phyloP scores from a whole-genome alignment of 108 stramenopile species.

The Nitzschia putrida region DNA sequence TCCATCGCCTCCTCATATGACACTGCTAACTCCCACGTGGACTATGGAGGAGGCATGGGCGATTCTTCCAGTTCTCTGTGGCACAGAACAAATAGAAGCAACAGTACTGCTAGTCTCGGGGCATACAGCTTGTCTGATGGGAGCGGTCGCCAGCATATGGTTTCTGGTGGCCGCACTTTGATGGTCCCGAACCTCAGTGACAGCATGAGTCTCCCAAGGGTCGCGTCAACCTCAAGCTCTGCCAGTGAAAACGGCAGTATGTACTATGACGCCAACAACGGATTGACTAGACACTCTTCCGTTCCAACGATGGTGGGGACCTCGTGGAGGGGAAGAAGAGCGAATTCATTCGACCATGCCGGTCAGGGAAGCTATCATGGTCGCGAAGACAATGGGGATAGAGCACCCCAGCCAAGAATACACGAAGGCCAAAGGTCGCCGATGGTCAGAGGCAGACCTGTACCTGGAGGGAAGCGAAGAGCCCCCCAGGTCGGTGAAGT shows the following conservation, averaged over 20 bases:
- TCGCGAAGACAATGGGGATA: constrained; percentile 15
- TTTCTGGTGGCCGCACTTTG: constrained; percentile 6
- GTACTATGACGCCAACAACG: constrained; percentile 23
- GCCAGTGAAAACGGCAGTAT: constrained; percentile 26
- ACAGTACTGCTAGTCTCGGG: constrained; percentile 17
- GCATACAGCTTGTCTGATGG: constrained; percentile 19
- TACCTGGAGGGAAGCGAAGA: constrained; percentile 18
- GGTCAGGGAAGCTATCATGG: constrained; percentile 13
- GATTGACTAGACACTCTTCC: background rate
- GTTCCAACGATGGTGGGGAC: constrained; percentile 1
- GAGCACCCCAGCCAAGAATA: constrained; percentile 5
- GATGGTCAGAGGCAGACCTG: constrained; percentile 10
- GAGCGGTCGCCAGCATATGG: constrained; percentile 10
- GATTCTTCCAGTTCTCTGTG: constrained; percentile 34
- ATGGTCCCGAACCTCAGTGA: constrained; percentile 18
- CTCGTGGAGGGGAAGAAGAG: constrained; percentile 27
- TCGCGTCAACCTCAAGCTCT: constrained; percentile 42
- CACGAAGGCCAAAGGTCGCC: constrained; percentile 17
- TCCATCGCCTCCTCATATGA: constrained; percentile 63
- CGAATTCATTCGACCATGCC: constrained; percentile 40
- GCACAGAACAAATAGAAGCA: constrained; percentile 27
- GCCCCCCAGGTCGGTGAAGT: constrained; percentile 19
- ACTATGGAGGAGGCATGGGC: constrained; percentile 10
- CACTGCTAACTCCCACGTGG: constrained; percentile 42
- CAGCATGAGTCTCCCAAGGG: constrained; percentile 31